phyloP scores from a whole-genome alignment of 78 protist genomes.

The Dictyostelium firmibasis region DNA sequence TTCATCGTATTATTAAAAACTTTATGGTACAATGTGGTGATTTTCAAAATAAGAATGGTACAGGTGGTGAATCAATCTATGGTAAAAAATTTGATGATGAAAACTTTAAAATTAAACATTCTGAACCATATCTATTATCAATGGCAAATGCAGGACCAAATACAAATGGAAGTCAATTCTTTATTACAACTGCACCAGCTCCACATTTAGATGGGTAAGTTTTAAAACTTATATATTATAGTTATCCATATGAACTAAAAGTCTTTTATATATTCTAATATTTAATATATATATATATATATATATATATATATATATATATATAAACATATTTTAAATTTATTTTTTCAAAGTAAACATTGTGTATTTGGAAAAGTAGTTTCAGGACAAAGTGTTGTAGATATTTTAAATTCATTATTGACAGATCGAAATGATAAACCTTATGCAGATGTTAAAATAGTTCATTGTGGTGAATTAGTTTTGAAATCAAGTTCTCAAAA shows the following conservation, averaged over 20 bases:
- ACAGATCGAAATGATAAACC: slow-evolving; percentile 65
- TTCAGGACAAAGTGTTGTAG: slow-evolving; percentile 54
- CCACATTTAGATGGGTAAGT: slow-evolving; percentile 95
- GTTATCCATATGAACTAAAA: no score
- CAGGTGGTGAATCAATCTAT: slow-evolving; percentile 98
- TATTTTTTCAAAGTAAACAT: slow-evolving; percentile 92
- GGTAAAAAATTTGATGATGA: slow-evolving; percentile 92
- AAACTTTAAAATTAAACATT: slow-evolving; percentile 91
- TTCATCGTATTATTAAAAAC: slow-evolving; percentile 94
- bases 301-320: neutral
- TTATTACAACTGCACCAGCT: slow-evolving; percentile 90
- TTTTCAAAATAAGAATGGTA: slow-evolving; percentile 94
- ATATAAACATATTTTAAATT: neutral
- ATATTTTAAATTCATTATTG: slow-evolving; percentile 51
- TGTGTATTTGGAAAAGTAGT: slow-evolving; percentile 95
- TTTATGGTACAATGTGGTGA: slow-evolving; percentile 95
- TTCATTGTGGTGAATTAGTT: slow-evolving; percentile 82
- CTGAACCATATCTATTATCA: slow-evolving; percentile 88
- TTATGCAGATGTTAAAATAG: slow-evolving; percentile 68
- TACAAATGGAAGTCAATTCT: slow-evolving; percentile 92
- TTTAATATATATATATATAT: no score
- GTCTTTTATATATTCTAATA: no score
- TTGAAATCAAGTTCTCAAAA: neutral
- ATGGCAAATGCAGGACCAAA: slow-evolving; percentile 97
- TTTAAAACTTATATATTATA: no score